Conservation (phyloP, 1,139 yeast species). For the Taiozyma onychis region DNA sequence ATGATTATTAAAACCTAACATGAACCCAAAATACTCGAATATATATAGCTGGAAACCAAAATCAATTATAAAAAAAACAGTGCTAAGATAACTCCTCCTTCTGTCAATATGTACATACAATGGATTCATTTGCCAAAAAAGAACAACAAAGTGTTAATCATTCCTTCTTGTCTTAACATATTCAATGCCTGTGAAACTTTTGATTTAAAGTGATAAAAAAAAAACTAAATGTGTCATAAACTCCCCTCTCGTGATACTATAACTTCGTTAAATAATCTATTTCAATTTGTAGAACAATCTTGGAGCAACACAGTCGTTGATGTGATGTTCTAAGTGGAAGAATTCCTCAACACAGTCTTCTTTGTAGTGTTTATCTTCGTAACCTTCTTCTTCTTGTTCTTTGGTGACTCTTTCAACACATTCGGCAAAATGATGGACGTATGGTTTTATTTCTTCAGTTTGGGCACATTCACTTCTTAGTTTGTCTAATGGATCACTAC, state of each 20-base stretch:
- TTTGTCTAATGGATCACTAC: conserved; percentile 54
- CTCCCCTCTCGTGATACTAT: not conserved
- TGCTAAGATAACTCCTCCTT: not conserved
- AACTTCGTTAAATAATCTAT: conserved; percentile 27
- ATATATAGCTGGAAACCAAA: conserved; percentile 2
- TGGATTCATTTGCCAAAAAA: not conserved
- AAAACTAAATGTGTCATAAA: not conserved
- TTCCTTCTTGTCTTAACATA: not conserved
- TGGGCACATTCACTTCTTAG: conserved; percentile 57
- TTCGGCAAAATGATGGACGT: conserved; percentile 80
- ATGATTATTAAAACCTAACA: not conserved
- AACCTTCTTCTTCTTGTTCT: conserved; percentile 71
- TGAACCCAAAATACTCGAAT: conserved; percentile 2
- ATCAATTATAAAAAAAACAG: not conserved
- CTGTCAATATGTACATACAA: not conserved
- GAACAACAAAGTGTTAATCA: not conserved
- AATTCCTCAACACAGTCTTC: conserved; percentile 93
- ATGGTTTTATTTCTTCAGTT: conserved; percentile 57
- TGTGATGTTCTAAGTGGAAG: conserved; percentile 86
- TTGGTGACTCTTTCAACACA: conserved; percentile 86
- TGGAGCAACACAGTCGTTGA: conserved; percentile 85
- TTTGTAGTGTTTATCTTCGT: conserved; percentile 65
- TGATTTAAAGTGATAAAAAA: not conserved
- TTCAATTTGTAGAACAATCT: conserved; percentile 75
- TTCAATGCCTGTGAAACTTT: not conserved